Percentiles rank a stretch among this genome's conserved stretches.
Evolutionary conservation across 2,329 filamentous ascomycete genomes (phyloP).

Genomic region (Penicillium sp.): DNA sequence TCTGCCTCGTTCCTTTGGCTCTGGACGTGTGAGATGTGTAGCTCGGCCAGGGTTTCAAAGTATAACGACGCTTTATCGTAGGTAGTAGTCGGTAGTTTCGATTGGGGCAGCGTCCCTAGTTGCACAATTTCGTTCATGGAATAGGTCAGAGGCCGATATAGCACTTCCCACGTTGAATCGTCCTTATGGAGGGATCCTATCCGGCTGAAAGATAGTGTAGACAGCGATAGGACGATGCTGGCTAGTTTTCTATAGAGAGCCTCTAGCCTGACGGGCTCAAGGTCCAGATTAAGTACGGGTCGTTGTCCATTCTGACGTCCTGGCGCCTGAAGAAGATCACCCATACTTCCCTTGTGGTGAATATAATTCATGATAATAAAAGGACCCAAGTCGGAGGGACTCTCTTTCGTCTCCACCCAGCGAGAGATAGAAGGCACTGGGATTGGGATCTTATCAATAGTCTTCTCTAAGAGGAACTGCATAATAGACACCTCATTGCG

Average conservation of each 20-base stretch:
- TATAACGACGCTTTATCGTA: no score
- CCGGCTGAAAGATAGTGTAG: conserved; percentile 26
- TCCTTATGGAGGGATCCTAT: conserved; percentile 39
- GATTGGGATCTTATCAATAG: conserved; percentile 14
- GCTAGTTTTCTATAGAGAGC: conserved; percentile 39
- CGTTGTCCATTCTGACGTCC: conserved; percentile 7
- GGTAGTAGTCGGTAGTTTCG: conserved; percentile 8
- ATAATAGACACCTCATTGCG: conserved; percentile 21
- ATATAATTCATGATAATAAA: conserved; percentile 37
- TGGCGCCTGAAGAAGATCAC: conserved; percentile 13
- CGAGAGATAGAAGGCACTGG: conserved; percentile 15
- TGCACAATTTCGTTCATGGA: conserved; percentile 42
- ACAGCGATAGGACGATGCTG: conserved; percentile 38
- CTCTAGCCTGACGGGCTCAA: conserved; percentile 6
- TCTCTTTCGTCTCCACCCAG: conserved; percentile 12
- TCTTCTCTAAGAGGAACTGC: no score
- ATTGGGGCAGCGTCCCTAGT: conserved; percentile 21
- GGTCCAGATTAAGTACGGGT: conserved; percentile 12
- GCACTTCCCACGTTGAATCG: conserved; percentile 22
- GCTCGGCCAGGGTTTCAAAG: no score
- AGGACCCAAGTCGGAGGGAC: conserved; percentile 22
- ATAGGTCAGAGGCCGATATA: conserved; percentile 35
- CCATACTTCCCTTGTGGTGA: conserved; percentile 12
- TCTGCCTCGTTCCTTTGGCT: no score
- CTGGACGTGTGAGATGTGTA: no score